Evolutionary conservation across 106 monocot species (phyloP).

Genomic region (Ottelia alismoides): DNA sequence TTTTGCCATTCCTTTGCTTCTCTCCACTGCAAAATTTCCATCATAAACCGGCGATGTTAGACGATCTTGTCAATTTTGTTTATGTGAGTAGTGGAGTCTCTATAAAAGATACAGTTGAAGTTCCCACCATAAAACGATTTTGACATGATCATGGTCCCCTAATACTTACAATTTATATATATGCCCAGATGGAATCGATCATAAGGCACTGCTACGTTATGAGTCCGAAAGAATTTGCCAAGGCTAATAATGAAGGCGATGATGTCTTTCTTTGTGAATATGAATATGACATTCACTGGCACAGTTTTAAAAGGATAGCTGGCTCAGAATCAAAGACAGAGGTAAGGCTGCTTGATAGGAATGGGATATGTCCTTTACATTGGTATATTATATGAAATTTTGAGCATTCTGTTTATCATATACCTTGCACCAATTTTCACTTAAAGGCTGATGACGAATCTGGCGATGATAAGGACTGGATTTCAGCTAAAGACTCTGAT

Average conservation of each 20-base stretch:
- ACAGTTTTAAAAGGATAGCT: conserved; percentile 83
- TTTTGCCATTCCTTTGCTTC: background rate
- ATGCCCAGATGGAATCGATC: conserved; percentile 84
- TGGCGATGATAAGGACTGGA: conserved; percentile 46
- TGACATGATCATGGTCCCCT: no score
- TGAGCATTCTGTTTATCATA: background rate
- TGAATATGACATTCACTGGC: conserved; percentile 86
- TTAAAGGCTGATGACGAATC: conserved; percentile 25
- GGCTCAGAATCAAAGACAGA: conserved; percentile 36
- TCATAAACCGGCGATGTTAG: background rate
- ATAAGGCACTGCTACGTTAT: conserved; percentile 80
- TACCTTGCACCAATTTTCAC: background rate
- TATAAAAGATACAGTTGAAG: background rate
- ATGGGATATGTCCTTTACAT: background rate
- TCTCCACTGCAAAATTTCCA: background rate
- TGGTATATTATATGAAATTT: background rate
- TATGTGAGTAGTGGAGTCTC: background rate
- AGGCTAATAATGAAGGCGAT: conserved; percentile 79
- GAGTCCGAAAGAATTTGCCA: conserved; percentile 67
- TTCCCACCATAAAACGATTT: no score
- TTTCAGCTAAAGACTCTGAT: conserved; percentile 23
- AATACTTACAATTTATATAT: no score
- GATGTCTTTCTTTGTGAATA: conserved; percentile 98
- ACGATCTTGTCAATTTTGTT: background rate
- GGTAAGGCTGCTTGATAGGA: conserved; percentile 10